Conservation (phyloP, 2,329 filamentous ascomycete genomes). For the Hymenoscyphus albidus region DNA sequence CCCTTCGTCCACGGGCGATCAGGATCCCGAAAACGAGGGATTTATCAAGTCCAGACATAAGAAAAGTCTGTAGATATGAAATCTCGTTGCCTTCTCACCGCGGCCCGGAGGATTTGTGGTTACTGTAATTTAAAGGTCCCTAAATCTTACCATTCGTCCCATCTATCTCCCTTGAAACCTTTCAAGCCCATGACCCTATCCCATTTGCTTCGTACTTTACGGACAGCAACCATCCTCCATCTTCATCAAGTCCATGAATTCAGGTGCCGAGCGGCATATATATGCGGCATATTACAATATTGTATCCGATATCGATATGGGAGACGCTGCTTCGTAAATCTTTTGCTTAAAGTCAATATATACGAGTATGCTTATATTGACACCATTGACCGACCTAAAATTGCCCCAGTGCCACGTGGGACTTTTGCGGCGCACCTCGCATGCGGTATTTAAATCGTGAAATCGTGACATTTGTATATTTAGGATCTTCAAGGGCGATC, state of each 20-base stretch:
- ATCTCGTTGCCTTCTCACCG: not conserved
- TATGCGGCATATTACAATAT: no score
- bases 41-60: not conserved
- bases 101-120: not conserved
- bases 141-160: not conserved
- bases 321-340: no score
- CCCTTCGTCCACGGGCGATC: constrained; percentile 3
- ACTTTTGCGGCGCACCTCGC: not conserved
- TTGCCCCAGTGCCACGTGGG: not conserved
- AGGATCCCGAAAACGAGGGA: constrained; percentile 3
- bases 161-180: not conserved
- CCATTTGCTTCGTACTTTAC: not conserved
- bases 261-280: no score
- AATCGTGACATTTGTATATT: not conserved
- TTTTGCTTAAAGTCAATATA: no score
- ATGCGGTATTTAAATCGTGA: not conserved
- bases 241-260: no score
- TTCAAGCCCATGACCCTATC: not conserved
- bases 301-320: no score
- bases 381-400: not conserved
- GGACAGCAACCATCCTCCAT: no score
- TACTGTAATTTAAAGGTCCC: not conserved
- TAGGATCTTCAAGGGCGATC: not conserved
- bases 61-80: not conserved
- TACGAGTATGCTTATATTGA: not conserved